Base-by-base conservation (phyloP, 2,329 filamentous ascomycete genomes). In the Venturia effusa region DNA sequence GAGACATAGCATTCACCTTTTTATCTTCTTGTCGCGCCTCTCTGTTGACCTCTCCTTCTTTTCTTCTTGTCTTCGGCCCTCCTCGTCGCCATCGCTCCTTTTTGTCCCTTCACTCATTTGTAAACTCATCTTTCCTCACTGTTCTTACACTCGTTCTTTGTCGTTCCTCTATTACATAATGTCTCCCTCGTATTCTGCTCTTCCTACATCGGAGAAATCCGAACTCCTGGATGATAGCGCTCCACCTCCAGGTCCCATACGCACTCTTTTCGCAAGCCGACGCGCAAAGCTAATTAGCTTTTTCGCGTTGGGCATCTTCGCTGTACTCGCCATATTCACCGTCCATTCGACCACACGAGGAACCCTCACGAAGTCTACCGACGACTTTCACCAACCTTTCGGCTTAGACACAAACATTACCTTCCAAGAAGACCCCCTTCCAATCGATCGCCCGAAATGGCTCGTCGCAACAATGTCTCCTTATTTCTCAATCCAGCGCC, bases 391-490 rank as follows among this genome's bases (percentile, higher is more conserved):
- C 17, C 13, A 32, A 10, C 15, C 27, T 34, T 34, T 55, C 30
- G 15, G 27, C 30, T 34, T 6, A 34, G 51, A 55, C 27, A 30
- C 30, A 34, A n/a, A 34, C n/a, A 30, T 55, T 15, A 0, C 51
- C 27, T 10, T 32, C 5, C 30, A 55, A 10, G 15, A 34, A 34
- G 51, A 34, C 1, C 2, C 27, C 27, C 24, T 19, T 30, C 51
- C 30, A 2, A 34, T 55, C 15, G 27, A 55, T 3, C 57, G 34
- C n/a, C 57, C 57, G 13, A 60, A 60, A 60, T 63, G 61, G 61
- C 61, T 63, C 13, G 34, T 63, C 30, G 32, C 45, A 40, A 63
- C 61, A 34, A 63, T 63, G 34, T 54, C 48, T 8, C 43, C 30
- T 10, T 43, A 43, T 8, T 54, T 32, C 32, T 19, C 45, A 11